Evolutionary conservation across 2,329 filamentous ascomycete genomes (phyloP).

Genomic region (Colletotrichum phormii): DNA sequence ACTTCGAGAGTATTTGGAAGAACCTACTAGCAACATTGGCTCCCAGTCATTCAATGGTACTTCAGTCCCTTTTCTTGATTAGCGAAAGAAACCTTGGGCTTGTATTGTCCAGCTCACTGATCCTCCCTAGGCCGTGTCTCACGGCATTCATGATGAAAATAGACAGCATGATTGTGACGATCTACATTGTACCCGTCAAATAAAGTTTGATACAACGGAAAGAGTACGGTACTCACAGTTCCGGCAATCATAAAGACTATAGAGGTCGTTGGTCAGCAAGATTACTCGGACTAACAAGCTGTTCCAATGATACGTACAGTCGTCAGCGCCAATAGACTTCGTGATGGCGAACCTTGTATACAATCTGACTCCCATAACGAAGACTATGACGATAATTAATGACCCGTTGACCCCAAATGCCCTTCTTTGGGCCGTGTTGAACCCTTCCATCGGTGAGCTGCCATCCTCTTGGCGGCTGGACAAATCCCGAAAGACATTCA

Average conservation of each 20-base stretch:
- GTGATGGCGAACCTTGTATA: constrained; percentile 20
- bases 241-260: constrained; percentile 10
- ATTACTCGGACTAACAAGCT: no score
- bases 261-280: neutral
- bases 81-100: neutral
- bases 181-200: neutral
- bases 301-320: neutral
- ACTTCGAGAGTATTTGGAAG: neutral
- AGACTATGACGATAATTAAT: constrained; percentile 12
- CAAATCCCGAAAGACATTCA: no score
- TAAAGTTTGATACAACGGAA: neutral
- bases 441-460: neutral
- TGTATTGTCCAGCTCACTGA: neutral
- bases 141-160: no score
- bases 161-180: neutral
- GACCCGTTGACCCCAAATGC: constrained; percentile 9
- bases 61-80: neutral
- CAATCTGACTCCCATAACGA: constrained; percentile 11
- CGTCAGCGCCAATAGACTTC: constrained; percentile 2
- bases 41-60: constrained; percentile 1
- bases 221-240: neutral
- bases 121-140: no score
- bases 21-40: constrained; percentile 14
- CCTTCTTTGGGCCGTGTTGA: neutral
- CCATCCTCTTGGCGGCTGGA: no score